Evolutionary conservation across 2,329 filamentous ascomycete genomes (phyloP), one percentile per base, ranked within the genome.

Genomic region (Aspergillus ochraceoroseus): DNA sequence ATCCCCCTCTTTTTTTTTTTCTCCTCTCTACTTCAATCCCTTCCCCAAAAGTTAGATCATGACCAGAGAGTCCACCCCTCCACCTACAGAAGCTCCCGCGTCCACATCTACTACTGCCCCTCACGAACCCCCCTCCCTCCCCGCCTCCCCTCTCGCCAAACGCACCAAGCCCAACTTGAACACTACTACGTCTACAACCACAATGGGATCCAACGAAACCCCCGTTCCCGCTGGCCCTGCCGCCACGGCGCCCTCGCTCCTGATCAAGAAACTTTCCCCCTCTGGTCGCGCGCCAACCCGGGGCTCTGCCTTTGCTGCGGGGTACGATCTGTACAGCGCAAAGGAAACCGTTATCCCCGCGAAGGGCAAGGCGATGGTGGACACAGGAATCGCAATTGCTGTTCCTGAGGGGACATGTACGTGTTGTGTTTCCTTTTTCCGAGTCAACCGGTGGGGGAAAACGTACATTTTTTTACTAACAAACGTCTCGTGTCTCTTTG

Each of bases 301-400:
- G 40, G 92, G 92, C 52, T 94, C 86, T 52, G 83, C 82, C 37
- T 89, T 86, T 59, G 87, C 92, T 1, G 92, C 92, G 1, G 92
- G 92, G 23, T 96, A 96, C 70, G 92, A 98, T 66, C 62, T 98
- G 43, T 96, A 95, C 68, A 83, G 73, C 36, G 78, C 87, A 2
- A 79, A 79, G 58, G 78, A 83, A 25, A 83, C 82, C 3, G 76
- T 77, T 2, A 82, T 98, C 41, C 89, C 89, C 0, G 80, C 85
- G 2, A 76, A 86, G 45, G 89, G 88, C 52, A 88, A 94, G 68
- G 87, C 73, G 0, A 70, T 95, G 19, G 88, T 96, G 25, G 85
- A 89, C 56, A 96, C 92, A 0, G 90, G 92, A 56, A 84, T 98
- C 49, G 81, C 82, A 54, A 90, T 98, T 70, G 86, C 88, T 17